These are phyloP conservation scores for Colletotrichum salicis DNA, from an alignment of 2,329 filamentous ascomycete species.

Conservation along the genomic window DNA sequence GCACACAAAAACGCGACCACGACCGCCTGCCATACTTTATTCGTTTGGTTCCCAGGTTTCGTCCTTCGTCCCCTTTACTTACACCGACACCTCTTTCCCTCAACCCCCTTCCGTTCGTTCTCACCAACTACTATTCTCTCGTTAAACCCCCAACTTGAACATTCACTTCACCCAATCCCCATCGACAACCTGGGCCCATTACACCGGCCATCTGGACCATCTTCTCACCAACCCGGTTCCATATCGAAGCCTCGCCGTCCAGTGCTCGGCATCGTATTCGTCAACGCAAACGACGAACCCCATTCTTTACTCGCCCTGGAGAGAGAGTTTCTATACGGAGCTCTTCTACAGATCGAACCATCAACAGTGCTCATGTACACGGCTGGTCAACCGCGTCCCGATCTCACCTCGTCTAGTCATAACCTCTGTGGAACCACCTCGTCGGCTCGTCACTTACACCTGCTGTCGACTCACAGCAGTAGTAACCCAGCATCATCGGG, in stretches of 20 bases:
- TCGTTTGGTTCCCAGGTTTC: constrained; percentile 32
- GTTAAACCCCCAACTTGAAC: constrained; percentile 13
- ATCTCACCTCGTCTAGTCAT: constrained; percentile 15
- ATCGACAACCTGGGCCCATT: constrained; percentile 13
- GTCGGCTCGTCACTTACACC: constrained; percentile 13
- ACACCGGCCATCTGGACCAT: constrained; percentile 1
- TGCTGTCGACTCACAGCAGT: not conserved
- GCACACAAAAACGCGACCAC: constrained; percentile 35
- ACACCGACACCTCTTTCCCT: constrained; percentile 28
- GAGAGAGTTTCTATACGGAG: constrained; percentile 33
- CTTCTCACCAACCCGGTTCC: not conserved
- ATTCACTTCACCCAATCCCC: constrained; percentile 10
- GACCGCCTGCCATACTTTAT: constrained; percentile 35
- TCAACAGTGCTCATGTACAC: constrained; percentile 35
- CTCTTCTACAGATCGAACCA: constrained; percentile 24
- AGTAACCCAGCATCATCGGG: constrained; percentile 12
- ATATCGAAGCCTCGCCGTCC: constrained; percentile 6
- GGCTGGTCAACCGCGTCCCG: constrained; percentile 35
- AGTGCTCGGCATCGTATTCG: constrained; percentile 19
- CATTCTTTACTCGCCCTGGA: constrained; percentile 12
- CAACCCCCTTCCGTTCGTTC: constrained; percentile 29
- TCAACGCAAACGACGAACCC: not conserved
- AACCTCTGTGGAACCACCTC: constrained; percentile 5
- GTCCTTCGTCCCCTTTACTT: constrained; percentile 31
- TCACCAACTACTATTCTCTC: constrained; percentile 35